These are phyloP conservation scores for Eucalyptus curtisii DNA, from an alignment of 345 rosid species.

Conservation along the genomic window DNA sequence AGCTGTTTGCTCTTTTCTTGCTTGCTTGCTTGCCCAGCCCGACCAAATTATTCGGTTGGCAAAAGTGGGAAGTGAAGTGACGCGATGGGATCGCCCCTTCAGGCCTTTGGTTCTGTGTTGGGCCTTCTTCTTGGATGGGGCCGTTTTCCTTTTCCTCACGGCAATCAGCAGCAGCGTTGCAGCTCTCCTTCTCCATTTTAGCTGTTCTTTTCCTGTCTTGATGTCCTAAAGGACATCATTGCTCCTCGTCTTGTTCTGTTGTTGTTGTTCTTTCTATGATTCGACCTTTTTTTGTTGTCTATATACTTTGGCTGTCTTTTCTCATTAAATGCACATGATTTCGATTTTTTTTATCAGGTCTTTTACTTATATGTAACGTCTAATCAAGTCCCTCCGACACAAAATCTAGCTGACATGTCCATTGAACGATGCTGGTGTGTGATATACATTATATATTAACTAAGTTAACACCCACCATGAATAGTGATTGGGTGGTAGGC, in stretches of 20 bases:
- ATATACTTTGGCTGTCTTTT: neutral
- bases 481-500: neutral
- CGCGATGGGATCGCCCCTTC: neutral
- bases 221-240: neutral
- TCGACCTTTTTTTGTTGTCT: neutral
- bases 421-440: rapidly evolving
- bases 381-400: rapidly evolving
- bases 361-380: neutral
- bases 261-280: neutral
- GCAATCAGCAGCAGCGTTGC: neutral
- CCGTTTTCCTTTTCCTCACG: neutral
- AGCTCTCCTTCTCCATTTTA: neutral
- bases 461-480: neutral
- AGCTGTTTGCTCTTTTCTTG: neutral
- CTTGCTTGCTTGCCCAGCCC: neutral
- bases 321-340: neutral
- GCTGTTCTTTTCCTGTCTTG: neutral
- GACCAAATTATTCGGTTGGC: neutral
- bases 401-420: rapidly evolving
- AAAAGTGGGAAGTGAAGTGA: neutral
- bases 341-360: rapidly evolving
- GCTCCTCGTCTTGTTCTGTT: neutral
- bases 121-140: neutral
- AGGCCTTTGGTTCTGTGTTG: neutral
- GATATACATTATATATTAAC: neutral